phyloP scores from a whole-genome alignment of 2,329 filamentous ascomycete species.

The Spiromastix sp. region DNA sequence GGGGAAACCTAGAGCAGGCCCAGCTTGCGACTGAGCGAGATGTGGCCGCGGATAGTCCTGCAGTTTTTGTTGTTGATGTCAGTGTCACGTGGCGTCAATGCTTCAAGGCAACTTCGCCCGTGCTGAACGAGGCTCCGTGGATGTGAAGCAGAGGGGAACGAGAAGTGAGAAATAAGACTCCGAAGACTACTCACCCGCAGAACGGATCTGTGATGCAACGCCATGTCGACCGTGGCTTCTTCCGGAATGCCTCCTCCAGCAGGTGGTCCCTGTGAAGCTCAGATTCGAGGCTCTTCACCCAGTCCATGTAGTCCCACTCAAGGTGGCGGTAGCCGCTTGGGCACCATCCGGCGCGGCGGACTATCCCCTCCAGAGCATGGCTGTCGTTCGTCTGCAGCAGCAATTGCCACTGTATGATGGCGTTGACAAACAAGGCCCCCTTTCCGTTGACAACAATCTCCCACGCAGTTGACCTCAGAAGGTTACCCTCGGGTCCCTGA shows the following conservation, averaged over 20 bases:
- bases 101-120: too few species aligned
- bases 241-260: conserved; percentile 2
- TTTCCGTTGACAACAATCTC: conserved; percentile 8
- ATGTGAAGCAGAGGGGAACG: not conserved
- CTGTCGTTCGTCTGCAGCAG: conserved; percentile 1
- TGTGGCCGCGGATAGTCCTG: too few species aligned
- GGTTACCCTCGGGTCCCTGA: conserved; percentile 4
- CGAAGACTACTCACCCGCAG: conserved; percentile 2
- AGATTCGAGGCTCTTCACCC: conserved; percentile 1
- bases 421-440: conserved; percentile 8
- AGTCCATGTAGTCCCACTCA: conserved; percentile 4
- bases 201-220: conserved; percentile 1
- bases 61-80: too few species aligned
- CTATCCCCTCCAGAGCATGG: conserved; percentile 6
- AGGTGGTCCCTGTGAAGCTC: not conserved
- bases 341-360: conserved; percentile 8
- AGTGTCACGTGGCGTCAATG: too few species aligned
- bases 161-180: not conserved
- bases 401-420: conserved; percentile 7
- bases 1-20: too few species aligned
- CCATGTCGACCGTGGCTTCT: conserved; percentile 2
- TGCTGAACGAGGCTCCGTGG: too few species aligned
- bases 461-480: conserved; percentile 4
- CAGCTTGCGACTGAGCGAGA: too few species aligned
- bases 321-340: not conserved